Percentiles rank a stretch among this genome's conserved stretches.
These are phyloP conservation scores for Neocucurbitaria cava DNA, from an alignment of 2,329 filamentous ascomycete genomes.

Conservation along the genomic window DNA sequence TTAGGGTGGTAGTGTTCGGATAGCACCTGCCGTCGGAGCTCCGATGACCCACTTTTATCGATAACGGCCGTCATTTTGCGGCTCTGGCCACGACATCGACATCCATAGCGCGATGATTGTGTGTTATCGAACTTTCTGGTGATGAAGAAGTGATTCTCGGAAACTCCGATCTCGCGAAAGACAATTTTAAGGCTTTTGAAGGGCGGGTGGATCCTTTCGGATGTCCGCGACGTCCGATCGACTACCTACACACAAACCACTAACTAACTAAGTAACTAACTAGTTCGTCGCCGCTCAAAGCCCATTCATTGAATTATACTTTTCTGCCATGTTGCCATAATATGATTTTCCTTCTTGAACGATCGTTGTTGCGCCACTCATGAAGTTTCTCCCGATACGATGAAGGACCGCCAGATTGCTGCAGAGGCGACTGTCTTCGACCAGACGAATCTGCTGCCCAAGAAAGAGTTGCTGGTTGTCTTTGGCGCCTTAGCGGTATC, in stretches of 20 bases:
- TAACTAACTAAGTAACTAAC: too few relatives aligned
- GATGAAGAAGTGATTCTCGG: not conserved
- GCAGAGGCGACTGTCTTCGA: constrained; percentile 25
- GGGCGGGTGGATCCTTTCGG: not conserved
- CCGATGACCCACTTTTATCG: constrained; percentile 1
- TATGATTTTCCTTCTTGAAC: not conserved
- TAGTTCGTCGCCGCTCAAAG: not conserved
- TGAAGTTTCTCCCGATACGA: not conserved
- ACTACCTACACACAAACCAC: too few relatives aligned
- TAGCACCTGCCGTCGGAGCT: not conserved
- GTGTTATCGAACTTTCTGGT: not conserved
- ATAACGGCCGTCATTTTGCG: not conserved
- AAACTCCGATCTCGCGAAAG: not conserved
- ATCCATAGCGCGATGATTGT: too few relatives aligned
- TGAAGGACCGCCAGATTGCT: constrained; percentile 15
- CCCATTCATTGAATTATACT: not conserved
- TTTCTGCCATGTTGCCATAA: not conserved
- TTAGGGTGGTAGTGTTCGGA: not conserved
- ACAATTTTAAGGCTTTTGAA: not conserved
- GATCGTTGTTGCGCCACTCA: not conserved
- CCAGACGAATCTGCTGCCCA: constrained; percentile 65
- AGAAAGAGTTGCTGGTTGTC: constrained; percentile 58
- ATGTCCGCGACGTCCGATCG: not conserved
- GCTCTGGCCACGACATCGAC: too few relatives aligned
- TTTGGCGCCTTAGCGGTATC: constrained; percentile 61